phyloP scores from a whole-genome alignment of 768 basidiomycete genomes.

The Mrakia gelida region DNA sequence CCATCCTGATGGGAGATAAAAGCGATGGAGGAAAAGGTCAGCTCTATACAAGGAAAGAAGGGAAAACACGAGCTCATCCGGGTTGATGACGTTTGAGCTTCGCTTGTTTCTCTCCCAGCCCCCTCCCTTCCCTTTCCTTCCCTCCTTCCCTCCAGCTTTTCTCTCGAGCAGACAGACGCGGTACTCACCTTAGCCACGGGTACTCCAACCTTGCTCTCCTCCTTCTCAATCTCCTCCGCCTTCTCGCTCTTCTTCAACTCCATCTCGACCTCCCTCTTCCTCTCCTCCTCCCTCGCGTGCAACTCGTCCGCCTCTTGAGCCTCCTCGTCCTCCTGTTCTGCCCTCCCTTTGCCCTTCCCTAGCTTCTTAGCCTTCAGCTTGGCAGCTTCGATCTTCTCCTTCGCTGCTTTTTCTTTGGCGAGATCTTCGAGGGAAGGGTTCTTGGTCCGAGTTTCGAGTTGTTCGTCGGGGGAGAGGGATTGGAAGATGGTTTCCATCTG shows the following conservation, averaged over 20 bases:
- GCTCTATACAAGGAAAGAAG: background rate
- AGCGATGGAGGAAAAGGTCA: background rate
- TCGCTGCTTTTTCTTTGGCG: constrained; percentile 21
- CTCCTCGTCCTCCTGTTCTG: constrained; percentile 11
- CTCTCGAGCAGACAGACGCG: too few relatives aligned
- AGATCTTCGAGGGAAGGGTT: constrained; percentile 28
- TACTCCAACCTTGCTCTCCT: constrained; percentile 21
- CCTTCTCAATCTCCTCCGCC: constrained; percentile 25
- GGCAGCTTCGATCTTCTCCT: constrained; percentile 4
- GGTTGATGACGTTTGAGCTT: background rate
- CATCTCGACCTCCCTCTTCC: constrained; percentile 16
- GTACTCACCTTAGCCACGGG: constrained; percentile 24
- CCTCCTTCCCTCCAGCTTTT: too few relatives aligned
- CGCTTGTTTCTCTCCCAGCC: too few relatives aligned
- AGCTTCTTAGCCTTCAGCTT: background rate
- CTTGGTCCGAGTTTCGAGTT: constrained; percentile 5
- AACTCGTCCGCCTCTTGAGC: constrained; percentile 10
- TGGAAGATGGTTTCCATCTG: constrained; percentile 29
- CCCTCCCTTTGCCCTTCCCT: background rate
- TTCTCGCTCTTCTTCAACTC: background rate
- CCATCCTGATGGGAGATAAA: constrained; percentile 23
- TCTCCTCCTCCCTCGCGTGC: constrained; percentile 6
- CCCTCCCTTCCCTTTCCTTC: too few relatives aligned
- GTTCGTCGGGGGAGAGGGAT: constrained; percentile 9
- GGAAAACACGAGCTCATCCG: background rate